Evolutionary conservation across 1,284 basidiomycete genomes (phyloP).

Genomic region (Fomitopsis schrenkii): DNA sequence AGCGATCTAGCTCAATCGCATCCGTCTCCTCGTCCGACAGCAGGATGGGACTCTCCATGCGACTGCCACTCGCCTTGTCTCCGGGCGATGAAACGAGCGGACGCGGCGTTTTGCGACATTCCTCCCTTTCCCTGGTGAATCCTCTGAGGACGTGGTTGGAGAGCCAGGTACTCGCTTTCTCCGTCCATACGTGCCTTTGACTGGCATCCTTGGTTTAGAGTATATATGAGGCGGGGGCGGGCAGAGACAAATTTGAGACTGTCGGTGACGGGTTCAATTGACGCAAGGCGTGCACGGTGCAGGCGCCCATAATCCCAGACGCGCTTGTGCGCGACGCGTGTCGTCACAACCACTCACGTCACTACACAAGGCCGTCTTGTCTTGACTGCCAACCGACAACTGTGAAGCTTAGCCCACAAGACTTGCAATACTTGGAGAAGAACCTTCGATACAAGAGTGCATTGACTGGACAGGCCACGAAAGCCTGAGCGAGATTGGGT

Average conservation of each 20-base stretch:
- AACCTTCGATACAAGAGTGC: too few species aligned
- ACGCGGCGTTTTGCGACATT: background rate
- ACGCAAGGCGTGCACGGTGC: background rate
- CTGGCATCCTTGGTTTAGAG: slow-evolving; percentile 10
- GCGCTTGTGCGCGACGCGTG: background rate
- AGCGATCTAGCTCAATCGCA: background rate
- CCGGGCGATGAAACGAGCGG: background rate
- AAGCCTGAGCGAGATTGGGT: too few species aligned
- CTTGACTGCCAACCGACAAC: too few species aligned
- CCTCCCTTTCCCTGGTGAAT: background rate
- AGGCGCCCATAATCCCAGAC: background rate
- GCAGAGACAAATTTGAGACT: background rate
- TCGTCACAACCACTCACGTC: background rate
- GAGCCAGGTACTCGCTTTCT: slow-evolving; percentile 14
- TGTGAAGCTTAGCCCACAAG: too few species aligned
- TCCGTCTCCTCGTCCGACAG: background rate
- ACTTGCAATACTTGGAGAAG: too few species aligned
- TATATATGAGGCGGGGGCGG: background rate
- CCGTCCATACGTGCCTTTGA: slow-evolving; percentile 17
- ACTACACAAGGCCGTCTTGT: background rate
- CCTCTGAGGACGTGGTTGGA: background rate
- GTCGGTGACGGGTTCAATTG: background rate
- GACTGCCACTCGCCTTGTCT: background rate
- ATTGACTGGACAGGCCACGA: too few species aligned
- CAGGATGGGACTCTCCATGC: background rate